Evolutionary conservation across 306 rosid genomes (phyloP).

Genomic region (Sicyos edulis): DNA sequence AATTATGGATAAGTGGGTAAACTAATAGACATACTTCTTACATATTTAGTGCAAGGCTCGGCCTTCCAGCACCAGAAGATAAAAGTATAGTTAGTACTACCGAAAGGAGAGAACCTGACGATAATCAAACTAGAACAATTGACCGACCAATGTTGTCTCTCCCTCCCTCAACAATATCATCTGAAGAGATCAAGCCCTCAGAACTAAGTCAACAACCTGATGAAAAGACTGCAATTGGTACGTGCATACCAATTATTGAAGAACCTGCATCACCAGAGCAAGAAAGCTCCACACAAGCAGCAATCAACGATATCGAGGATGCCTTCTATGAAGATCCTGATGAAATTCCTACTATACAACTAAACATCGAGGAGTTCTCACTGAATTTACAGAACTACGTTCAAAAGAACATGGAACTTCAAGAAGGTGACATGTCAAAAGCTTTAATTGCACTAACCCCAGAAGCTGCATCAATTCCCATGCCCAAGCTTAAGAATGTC

Average conservation of each 20-base stretch:
- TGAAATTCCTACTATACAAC: slow-evolving; percentile 84
- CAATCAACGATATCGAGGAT: slow-evolving; percentile 65
- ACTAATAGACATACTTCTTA: slow-evolving; percentile 28
- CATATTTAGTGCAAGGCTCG: slow-evolving; percentile 86
- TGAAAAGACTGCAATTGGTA: slow-evolving; percentile 30
- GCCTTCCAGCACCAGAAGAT: slow-evolving; percentile 91
- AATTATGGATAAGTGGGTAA: slow-evolving; percentile 16
- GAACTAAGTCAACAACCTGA: slow-evolving; percentile 36
- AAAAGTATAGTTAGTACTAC: slow-evolving; percentile 51
- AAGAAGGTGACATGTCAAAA: slow-evolving; percentile 78
- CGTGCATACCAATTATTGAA: slow-evolving; percentile 85
- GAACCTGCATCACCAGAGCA: slow-evolving; percentile 94
- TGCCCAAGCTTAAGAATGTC: slow-evolving; percentile 79
- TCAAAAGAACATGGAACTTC: slow-evolving; percentile 84
- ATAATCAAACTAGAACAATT: slow-evolving; percentile 30
- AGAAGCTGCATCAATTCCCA: slow-evolving; percentile 77
- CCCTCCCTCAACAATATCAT: slow-evolving; percentile 43
- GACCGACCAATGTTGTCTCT: slow-evolving; percentile 44
- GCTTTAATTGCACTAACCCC: slow-evolving; percentile 77
- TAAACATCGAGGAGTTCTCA: slow-evolving; percentile 72
- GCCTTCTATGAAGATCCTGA: slow-evolving; percentile 47
- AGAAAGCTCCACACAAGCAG: slow-evolving; percentile 39
- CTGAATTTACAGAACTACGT: slow-evolving; percentile 73
- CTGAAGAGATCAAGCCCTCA: slow-evolving; percentile 39
- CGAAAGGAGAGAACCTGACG: slow-evolving; percentile 34